These are phyloP conservation scores for Leptosphaerulina australis DNA, from an alignment of 2,329 filamentous ascomycete genomes.

Conservation along the genomic window DNA sequence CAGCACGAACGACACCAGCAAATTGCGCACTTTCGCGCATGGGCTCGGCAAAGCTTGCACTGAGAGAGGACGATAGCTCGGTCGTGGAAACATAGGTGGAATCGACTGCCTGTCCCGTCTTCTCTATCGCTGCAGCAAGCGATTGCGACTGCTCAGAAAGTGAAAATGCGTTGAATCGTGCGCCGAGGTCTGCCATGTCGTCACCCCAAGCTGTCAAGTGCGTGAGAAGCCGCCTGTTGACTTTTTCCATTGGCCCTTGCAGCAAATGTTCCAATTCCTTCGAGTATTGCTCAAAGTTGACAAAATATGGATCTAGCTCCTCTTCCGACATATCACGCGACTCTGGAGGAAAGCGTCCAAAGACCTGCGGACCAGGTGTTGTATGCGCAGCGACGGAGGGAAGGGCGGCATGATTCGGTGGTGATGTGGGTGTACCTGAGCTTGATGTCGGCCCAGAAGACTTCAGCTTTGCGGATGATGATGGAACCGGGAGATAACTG, in stretches of 20 bases:
- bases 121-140: constrained; percentile 90
- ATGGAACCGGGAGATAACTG: constrained; percentile 83
- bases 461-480: constrained; percentile 84
- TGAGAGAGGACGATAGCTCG: constrained; percentile 84
- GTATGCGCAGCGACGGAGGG: constrained; percentile 63
- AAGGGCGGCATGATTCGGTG: constrained; percentile 56
- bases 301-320: constrained; percentile 94
- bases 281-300: constrained; percentile 88
- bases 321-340: constrained; percentile 78
- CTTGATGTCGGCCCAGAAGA: constrained; percentile 53
- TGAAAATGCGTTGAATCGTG: constrained; percentile 96
- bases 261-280: constrained; percentile 88
- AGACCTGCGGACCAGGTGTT: constrained; percentile 66
- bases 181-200: constrained; percentile 90
- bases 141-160: constrained; percentile 89
- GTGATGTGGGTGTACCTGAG: constrained; percentile 62
- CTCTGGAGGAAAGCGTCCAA: constrained; percentile 82
- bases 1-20: constrained; percentile 87
- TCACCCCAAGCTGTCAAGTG: constrained; percentile 83
- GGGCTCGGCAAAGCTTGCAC: constrained; percentile 92
- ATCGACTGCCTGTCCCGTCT: constrained; percentile 91
- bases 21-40: constrained; percentile 99
- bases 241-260: constrained; percentile 93
- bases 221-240: constrained; percentile 85
- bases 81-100: constrained; percentile 95